A percentile compares a stretch with the other conserved stretches of the same genome.
Conservation (phyloP, 1,139 yeast genomes). For the Saccharomyces hybrid region DNA sequence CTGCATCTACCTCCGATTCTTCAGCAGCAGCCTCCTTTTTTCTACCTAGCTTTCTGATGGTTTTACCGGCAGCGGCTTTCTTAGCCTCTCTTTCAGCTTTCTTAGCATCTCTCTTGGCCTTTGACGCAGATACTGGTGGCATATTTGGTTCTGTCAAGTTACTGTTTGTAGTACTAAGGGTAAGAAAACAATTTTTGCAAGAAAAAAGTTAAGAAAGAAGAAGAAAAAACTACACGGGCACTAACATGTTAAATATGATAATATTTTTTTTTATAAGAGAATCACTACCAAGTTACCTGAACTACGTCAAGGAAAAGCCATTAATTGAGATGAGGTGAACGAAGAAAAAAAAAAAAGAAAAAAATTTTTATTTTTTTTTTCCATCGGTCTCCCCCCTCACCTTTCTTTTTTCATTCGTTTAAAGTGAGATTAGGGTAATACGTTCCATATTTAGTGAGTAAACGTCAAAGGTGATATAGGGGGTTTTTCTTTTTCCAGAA, state of each 20-base stretch:
- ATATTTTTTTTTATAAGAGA: background rate
- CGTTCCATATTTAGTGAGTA: background rate
- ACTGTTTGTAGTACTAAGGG: background rate
- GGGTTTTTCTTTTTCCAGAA: background rate
- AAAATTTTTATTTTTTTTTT: background rate
- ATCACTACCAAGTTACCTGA: background rate
- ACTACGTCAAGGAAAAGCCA: background rate
- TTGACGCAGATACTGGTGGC: constrained; percentile 64
- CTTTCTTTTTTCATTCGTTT: background rate
- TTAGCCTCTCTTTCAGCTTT: constrained; percentile 96
- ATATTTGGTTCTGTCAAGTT: constrained; percentile 9
- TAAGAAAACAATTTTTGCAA: background rate
- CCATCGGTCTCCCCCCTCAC: background rate
- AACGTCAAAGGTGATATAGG: background rate
- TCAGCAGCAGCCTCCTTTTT: constrained; percentile 39
- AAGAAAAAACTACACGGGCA: background rate
- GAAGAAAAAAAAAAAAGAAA: background rate
- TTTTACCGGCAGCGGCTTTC: constrained; percentile 67
- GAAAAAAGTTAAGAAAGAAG: background rate
- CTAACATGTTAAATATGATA: background rate
- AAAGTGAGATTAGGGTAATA: background rate
- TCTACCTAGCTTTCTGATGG: constrained; percentile 49
- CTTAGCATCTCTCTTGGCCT: constrained; percentile 95
- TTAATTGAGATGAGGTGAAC: background rate
- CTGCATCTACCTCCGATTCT: constrained; percentile 46